Percentiles rank a stretch among this genome's conserved stretches.
These are phyloP conservation scores for Linnemannia hyalina DNA, from an alignment of 192 early-diverging fungal species.

Conservation along the genomic window DNA sequence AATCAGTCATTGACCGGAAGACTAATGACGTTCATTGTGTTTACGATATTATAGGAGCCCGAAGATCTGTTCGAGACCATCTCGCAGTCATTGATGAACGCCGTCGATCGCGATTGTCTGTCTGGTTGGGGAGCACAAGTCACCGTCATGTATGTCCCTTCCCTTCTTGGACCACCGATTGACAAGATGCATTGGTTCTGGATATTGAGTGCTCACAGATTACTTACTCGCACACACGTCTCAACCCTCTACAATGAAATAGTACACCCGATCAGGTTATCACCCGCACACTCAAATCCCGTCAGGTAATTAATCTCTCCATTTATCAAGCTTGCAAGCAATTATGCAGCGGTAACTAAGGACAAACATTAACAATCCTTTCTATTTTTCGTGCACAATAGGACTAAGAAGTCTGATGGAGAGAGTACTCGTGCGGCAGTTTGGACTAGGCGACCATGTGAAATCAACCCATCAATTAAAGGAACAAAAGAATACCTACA, in stretches of 20 bases:
- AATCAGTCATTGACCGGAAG: background rate
- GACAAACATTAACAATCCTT: background rate
- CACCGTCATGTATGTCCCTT: constrained; percentile 79
- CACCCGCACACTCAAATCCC: constrained; percentile 86
- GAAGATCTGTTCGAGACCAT: constrained; percentile 98
- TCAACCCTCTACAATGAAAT: background rate
- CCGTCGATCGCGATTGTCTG: constrained; percentile 94
- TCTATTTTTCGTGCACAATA: background rate
- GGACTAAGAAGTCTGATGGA: background rate
- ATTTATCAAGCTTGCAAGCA: no score
- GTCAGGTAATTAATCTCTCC: constrained; percentile 58
- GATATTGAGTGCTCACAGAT: background rate
- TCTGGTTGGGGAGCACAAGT: constrained; percentile 98
- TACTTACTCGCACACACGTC: no score
- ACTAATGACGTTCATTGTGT: background rate
- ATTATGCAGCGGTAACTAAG: background rate
- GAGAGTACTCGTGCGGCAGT: background rate
- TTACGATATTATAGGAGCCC: constrained; percentile 65
- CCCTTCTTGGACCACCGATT: background rate
- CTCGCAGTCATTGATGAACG: constrained; percentile 93
- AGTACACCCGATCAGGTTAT: constrained; percentile 89
- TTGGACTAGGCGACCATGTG: background rate
- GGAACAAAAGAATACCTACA: background rate
- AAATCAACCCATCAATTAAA: background rate
- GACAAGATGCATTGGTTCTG: background rate